A percentile compares a stretch with the other conserved stretches of the same genome.
Conservation (phyloP, 352 stramenopile genomes). For the Globisporangium apiculatum region DNA sequence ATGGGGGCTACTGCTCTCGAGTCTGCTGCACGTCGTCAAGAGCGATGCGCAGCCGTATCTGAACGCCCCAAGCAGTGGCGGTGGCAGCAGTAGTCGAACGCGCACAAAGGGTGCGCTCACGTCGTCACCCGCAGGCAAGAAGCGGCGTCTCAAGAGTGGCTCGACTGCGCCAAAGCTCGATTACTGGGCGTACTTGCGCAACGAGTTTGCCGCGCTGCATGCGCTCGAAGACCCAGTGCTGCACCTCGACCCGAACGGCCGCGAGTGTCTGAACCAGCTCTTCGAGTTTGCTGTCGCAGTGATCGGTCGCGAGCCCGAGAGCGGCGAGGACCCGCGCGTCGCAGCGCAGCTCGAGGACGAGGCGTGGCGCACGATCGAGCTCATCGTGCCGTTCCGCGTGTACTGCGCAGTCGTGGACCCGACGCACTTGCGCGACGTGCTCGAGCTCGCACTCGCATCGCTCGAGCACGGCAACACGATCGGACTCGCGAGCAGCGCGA, state of each 20-base stretch:
- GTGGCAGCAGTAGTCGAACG: background rate
- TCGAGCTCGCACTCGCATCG: constrained; percentile 48
- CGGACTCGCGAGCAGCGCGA: constrained; percentile 1
- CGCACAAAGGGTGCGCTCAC: background rate
- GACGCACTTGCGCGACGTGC: constrained; percentile 36
- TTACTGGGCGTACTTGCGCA: constrained; percentile 57
- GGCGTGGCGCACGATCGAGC: constrained; percentile 55
- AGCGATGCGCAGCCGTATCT: constrained; percentile 42
- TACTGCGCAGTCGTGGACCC: constrained; percentile 63
- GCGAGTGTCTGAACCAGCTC: constrained; percentile 47
- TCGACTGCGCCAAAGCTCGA: constrained; percentile 26
- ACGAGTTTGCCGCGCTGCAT: constrained; percentile 54
- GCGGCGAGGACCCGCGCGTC: constrained; percentile 18
- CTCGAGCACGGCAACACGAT: constrained; percentile 25
- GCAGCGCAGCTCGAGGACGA: constrained; percentile 44
- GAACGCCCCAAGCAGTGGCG: background rate
- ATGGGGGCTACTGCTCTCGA: constrained; percentile 56
- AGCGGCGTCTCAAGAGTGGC: constrained; percentile 19
- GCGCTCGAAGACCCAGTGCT: constrained; percentile 38
- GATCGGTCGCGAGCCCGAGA: constrained; percentile 31
- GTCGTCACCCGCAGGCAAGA: constrained; percentile 8
- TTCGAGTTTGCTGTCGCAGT: constrained; percentile 46
- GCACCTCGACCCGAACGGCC: constrained; percentile 68
- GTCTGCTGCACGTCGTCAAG: constrained; percentile 40
- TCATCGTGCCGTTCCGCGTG: constrained; percentile 47